Evolutionary conservation across 306 rosid genomes (phyloP).

Genomic region (Fragaria vesca): DNA sequence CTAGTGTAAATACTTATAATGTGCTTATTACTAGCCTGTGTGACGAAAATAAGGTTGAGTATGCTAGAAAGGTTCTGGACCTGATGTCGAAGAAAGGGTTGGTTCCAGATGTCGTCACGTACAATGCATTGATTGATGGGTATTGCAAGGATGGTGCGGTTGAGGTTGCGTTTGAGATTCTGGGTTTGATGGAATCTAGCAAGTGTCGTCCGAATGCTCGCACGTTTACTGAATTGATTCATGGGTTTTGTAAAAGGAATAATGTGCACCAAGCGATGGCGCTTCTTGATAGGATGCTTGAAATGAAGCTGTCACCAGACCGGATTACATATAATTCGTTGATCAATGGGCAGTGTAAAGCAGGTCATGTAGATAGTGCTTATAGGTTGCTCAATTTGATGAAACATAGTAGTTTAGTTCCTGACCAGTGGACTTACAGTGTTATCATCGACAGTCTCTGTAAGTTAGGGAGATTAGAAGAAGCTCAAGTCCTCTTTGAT

Average conservation of each 20-base stretch:
- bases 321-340: conserved; percentile 63
- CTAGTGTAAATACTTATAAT: conserved; percentile 68
- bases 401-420: conserved; percentile 60
- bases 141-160: conserved; percentile 60
- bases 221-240: conserved; percentile 69
- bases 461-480: conserved; percentile 52
- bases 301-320: conserved; percentile 52
- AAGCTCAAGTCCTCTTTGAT: conserved; percentile 59
- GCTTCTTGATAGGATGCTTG: conserved; percentile 57
- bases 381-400: conserved; percentile 61
- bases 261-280: conserved; percentile 81
- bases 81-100: conserved; percentile 62
- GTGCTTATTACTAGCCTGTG: conserved; percentile 61
- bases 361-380: conserved; percentile 64
- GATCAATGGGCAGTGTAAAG: conserved; percentile 69
- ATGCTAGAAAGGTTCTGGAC: conserved; percentile 46
- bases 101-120: conserved; percentile 53
- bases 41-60: conserved; percentile 49
- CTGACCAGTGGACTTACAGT: conserved; percentile 62
- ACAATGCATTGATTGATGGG: conserved; percentile 73
- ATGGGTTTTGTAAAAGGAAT: conserved; percentile 59
- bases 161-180: conserved; percentile 53
- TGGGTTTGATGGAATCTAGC: conserved; percentile 59
- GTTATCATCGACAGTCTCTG: conserved; percentile 56
- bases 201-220: conserved; percentile 58